Evolutionary conservation across 805 yeast species (phyloP), one percentile per base, ranked within the genome.

Genomic region (Ogataea neopini): DNA sequence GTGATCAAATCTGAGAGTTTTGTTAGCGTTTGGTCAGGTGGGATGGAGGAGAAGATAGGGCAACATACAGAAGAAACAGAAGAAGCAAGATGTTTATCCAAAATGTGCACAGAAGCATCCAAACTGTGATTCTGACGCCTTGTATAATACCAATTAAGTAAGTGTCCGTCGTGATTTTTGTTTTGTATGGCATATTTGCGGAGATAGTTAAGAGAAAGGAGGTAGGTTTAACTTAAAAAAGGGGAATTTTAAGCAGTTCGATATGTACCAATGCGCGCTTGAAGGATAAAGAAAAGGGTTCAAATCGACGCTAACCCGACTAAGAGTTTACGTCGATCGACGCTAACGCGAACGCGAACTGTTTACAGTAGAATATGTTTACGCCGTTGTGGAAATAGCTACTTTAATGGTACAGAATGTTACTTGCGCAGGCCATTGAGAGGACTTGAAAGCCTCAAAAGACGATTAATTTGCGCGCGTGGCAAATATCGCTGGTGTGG

Each of bases 1-100:
- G 35, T 53, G 54, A 33, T 51, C 54, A 18, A 48, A 18, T 3
- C 49, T 48, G 22, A 13, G n/a, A 7, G 4, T 3, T 7, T 19
- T 33, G 26, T 22, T 10, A 23, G 32, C 8, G 14, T 4, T 25
- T 14, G 23, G 3, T 9, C 10, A 5, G 6, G 8, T 17, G 22
- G 8, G 4, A 23, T 3, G 19, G 19, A 11, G 33, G 20, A 13
- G 6, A 26, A 17, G 17, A 11, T 33, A 14, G 9, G 32, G 11
- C 14, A 4, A 48, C 58, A 29, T 42, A 54, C 58, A 54, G 9
- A n/a, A 54, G 32, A 13, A 41, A 26, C 18, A 51, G n/a, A 28
- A 54, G 47, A 6, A 54, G 33, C 23, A 50, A 14, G n/a, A 54
- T 19, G 41, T 54, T 54, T 40, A 50, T 22, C 44, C 45, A 33